Conservation (phyloP, 345 rosid species). For the Brassica juncea region DNA sequence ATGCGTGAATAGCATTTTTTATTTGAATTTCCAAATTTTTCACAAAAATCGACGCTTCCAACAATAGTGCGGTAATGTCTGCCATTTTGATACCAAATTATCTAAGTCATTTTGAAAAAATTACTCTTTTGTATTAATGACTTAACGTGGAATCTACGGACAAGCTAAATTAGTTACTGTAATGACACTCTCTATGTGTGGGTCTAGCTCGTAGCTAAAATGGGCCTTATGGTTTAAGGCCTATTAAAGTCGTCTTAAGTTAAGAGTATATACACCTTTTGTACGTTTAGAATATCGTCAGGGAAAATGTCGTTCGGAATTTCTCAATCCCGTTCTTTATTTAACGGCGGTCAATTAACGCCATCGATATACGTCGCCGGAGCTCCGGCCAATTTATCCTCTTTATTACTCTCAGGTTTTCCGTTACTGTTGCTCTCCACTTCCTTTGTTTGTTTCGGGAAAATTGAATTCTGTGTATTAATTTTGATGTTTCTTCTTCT, state of each 20-base stretch:
- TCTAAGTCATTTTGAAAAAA: neutral
- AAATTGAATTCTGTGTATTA: neutral
- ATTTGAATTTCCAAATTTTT: neutral
- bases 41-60: neutral
- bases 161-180: neutral
- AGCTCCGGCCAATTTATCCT: conserved; percentile 36
- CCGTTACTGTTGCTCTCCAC: neutral
- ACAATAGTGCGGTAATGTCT: neutral
- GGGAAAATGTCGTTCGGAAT: conserved; percentile 39
- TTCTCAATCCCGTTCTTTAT: conserved; percentile 33
- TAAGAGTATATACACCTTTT: too few species aligned
- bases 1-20: neutral
- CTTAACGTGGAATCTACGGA: neutral
- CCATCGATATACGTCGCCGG: conserved; percentile 42
- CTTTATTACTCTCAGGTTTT: conserved; percentile 41
- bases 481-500: neutral
- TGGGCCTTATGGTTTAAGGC: neutral
- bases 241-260: conserved; percentile 1
- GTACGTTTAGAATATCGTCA: neutral
- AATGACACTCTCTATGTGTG: neutral
- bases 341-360: conserved; percentile 36
- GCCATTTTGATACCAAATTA: neutral
- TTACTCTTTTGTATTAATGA: neutral
- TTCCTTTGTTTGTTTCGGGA: neutral
- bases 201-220: neutral